Evolutionary conservation across 1,284 basidiomycete species (phyloP), one percentile per base, ranked within the genome.

Genomic region (Cryptococcus jaspeensis): DNA sequence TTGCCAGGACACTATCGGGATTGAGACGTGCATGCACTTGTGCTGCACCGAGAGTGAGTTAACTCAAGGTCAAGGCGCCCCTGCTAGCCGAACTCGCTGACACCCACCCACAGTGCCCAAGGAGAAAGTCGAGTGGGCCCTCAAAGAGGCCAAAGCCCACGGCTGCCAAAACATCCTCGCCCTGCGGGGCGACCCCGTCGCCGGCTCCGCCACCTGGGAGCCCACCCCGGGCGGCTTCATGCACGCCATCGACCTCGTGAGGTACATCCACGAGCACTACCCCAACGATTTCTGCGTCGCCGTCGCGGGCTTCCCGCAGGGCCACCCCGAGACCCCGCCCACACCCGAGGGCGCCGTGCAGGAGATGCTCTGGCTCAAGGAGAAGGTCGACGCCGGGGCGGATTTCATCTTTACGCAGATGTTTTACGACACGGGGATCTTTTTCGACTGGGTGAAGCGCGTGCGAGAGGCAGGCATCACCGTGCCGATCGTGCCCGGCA

Each of bases 21-120:
- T 97, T 46, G 92, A 97, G 80, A 92, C 92, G 23, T 98, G 93
- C 80, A 94, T 99, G 90, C 95, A 99, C 79, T 79, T 99, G 63
- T 98, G 94, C 42, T 99, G 95, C 75, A 99, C 95, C 37, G 97
- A 97, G 79, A 96, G 76, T 78, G 59, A 71, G 75, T 68, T n/a
- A 12, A 15, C 13, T 20, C n/a, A n/a, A n/a, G n/a, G 39, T 36
- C 38, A 18, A 50, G 25, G 8, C n/a, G 2, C 5, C 18, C 15
- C 22, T 7, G 44, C 45, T 53, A 23, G 43, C 25, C 6, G 18
- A 3, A 32, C 5, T 35, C 32, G 16, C 9, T 41, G 22, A 23
- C 41, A 20, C 50, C 46, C 5, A 12, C 6, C 47, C 15, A 28
- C 38, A 78, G 76, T 97, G 93, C 92, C 92, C 25, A 84, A 83